Evolutionary conservation across 2,329 filamentous ascomycete species (phyloP).

Genomic region (Phyllosticta citrichinensis): DNA sequence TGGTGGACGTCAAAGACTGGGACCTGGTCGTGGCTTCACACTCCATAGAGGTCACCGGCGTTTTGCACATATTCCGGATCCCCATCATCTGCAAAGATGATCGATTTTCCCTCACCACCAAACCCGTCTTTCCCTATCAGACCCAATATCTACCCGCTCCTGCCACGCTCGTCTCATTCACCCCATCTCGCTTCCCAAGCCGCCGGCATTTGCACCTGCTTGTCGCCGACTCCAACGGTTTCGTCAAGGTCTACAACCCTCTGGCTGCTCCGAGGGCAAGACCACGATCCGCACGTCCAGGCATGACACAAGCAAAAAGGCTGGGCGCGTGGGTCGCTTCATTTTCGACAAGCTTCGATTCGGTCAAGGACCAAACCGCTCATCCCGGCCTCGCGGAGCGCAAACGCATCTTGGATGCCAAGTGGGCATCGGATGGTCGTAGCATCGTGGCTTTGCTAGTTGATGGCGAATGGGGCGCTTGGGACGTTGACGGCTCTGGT

Average conservation of each 20-base stretch:
- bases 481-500: slow-evolving; percentile 33
- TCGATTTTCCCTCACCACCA: slow-evolving; percentile 27
- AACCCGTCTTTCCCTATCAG: slow-evolving; percentile 33
- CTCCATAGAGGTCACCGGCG: slow-evolving; percentile 29
- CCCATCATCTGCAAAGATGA: slow-evolving; percentile 22
- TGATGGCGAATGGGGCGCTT: slow-evolving; percentile 45
- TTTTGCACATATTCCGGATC: slow-evolving; percentile 33
- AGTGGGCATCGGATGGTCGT: slow-evolving; percentile 38
- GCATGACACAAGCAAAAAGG: slow-evolving; percentile 7
- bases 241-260: slow-evolving; percentile 48
- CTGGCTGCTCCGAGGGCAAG: slow-evolving; percentile 28
- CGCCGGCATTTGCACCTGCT: slow-evolving; percentile 45
- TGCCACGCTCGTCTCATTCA: slow-evolving; percentile 44
- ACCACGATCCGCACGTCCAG: slow-evolving; percentile 13
- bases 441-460: slow-evolving; percentile 37
- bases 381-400: slow-evolving; percentile 27
- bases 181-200: slow-evolving; percentile 42
- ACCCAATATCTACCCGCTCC: slow-evolving; percentile 40
- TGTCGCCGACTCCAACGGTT: slow-evolving; percentile 44
- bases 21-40: slow-evolving; percentile 33
- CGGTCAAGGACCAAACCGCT: slow-evolving; percentile 17
- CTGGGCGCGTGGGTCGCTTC: slow-evolving; percentile 21
- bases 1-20: slow-evolving; percentile 22
- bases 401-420: slow-evolving; percentile 39
- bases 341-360: slow-evolving; percentile 25